A percentile compares a stretch with the other conserved stretches of the same genome.
These are phyloP conservation scores for Cryphonectria radicalis DNA, from an alignment of 2,329 filamentous ascomycete genomes.

Conservation along the genomic window DNA sequence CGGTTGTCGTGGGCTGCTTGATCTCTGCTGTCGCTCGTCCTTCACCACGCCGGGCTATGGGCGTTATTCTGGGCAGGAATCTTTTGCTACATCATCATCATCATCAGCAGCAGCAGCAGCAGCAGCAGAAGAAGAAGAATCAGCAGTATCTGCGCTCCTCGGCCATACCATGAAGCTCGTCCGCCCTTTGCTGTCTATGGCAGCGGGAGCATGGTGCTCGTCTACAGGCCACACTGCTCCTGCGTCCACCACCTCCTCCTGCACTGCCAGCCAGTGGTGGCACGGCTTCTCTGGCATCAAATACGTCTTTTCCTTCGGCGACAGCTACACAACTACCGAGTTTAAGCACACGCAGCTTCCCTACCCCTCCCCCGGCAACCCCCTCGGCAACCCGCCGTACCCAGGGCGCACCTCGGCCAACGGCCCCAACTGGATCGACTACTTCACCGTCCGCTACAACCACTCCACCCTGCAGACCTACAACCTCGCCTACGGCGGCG, in stretches of 20 bases:
- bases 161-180: slow-evolving; percentile 16
- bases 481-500: slow-evolving; percentile 59
- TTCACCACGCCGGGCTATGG: neutral
- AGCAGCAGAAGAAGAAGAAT: no score
- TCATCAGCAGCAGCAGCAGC: neutral
- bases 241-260: slow-evolving; percentile 27
- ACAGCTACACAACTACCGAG: slow-evolving; percentile 37
- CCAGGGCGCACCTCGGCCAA: slow-evolving; percentile 54
- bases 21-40: slow-evolving; percentile 12
- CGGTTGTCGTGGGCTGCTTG: slow-evolving; percentile 6
- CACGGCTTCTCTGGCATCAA: slow-evolving; percentile 44
- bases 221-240: neutral
- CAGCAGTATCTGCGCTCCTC: neutral
- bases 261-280: slow-evolving; percentile 38
- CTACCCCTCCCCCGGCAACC: slow-evolving; percentile 55
- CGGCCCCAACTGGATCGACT: slow-evolving; percentile 57
- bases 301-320: slow-evolving; percentile 45
- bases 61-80: neutral
- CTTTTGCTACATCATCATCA: neutral
- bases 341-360: slow-evolving; percentile 58
- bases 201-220: slow-evolving; percentile 15
- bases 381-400: slow-evolving; percentile 65
- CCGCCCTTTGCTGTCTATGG: slow-evolving; percentile 15
- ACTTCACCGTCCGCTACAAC: slow-evolving; percentile 52
- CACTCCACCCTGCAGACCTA: slow-evolving; percentile 51